Percentiles rank a stretch among this genome's conserved stretches.
These are phyloP conservation scores for Lindgomyces ingoldianus DNA, from an alignment of 495 filamentous ascomycete species.

Conservation along the genomic window DNA sequence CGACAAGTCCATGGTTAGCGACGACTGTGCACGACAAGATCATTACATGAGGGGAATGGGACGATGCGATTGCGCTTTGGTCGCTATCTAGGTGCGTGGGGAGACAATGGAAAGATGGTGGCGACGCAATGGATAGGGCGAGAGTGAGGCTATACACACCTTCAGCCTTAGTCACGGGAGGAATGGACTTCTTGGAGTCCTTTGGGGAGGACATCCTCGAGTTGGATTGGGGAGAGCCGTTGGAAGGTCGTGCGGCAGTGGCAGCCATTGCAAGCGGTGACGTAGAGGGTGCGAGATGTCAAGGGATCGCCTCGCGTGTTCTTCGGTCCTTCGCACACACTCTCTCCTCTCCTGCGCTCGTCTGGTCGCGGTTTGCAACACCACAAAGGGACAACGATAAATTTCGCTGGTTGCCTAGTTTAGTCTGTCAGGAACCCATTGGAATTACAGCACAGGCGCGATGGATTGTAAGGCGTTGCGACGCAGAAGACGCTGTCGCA, in stretches of 20 bases:
- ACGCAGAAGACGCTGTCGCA: constrained; percentile 1
- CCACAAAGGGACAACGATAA: no score
- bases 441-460: background rate
- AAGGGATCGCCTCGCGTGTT: constrained; percentile 25
- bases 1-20: constrained; percentile 18
- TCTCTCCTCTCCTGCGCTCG: background rate
- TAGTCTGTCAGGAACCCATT: background rate
- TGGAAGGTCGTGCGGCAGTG: constrained; percentile 38
- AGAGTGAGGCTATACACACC: constrained; percentile 34
- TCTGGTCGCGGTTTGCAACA: background rate
- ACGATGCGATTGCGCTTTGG: background rate
- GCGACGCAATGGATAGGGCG: background rate
- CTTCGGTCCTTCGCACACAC: constrained; percentile 8
- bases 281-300: constrained; percentile 25
- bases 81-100: background rate
- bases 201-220: constrained; percentile 44
- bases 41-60: background rate
- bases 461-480: background rate
- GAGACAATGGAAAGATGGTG: background rate
- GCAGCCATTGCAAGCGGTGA: constrained; percentile 43
- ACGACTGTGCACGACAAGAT: background rate
- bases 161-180: constrained; percentile 32
- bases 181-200: constrained; percentile 36
- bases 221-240: constrained; percentile 40
- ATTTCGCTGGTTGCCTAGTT: background rate